phyloP scores from a whole-genome alignment of 371 early-diverging fungal species.

The Chytridium lagenaria region DNA sequence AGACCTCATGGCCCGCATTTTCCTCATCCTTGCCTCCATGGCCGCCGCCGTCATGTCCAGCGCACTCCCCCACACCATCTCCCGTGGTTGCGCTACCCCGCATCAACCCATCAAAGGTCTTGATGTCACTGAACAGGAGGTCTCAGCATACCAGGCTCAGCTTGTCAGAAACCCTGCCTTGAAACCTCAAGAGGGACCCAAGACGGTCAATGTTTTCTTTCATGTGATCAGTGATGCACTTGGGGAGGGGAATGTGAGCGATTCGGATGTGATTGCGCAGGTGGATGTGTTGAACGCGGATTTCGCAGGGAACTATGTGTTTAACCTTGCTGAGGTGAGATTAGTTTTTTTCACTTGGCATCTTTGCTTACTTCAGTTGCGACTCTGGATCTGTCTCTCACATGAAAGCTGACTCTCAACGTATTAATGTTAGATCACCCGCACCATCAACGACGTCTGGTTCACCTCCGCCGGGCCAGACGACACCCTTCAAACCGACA shows the following conservation, averaged over 20 bases:
- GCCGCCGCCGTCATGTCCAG: background rate
- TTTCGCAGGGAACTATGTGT: background rate
- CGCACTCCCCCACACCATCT: background rate
- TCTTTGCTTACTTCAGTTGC: background rate
- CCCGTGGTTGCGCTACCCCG: background rate
- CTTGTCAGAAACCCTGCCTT: background rate
- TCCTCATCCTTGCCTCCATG: background rate
- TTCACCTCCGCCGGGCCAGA: background rate
- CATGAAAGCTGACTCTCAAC: no score
- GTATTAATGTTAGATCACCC: no score
- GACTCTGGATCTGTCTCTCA: no score
- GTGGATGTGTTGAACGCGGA: slow-evolving; percentile 29
- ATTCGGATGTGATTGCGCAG: slow-evolving; percentile 13
- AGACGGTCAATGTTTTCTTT: slow-evolving; percentile 9
- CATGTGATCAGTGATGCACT: background rate
- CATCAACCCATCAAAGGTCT: background rate
- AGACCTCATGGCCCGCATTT: background rate
- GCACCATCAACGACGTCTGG: slow-evolving; percentile 15
- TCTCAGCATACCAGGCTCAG: background rate
- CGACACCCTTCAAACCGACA: slow-evolving; percentile 5
- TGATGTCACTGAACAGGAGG: background rate
- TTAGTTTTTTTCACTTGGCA: no score
- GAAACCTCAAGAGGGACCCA: no score
- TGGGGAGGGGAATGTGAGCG: slow-evolving; percentile 8
- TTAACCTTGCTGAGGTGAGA: slow-evolving; percentile 10